phyloP scores from a whole-genome alignment of 352 stramenopile species.

The Phytophthora ramorum region DNA sequence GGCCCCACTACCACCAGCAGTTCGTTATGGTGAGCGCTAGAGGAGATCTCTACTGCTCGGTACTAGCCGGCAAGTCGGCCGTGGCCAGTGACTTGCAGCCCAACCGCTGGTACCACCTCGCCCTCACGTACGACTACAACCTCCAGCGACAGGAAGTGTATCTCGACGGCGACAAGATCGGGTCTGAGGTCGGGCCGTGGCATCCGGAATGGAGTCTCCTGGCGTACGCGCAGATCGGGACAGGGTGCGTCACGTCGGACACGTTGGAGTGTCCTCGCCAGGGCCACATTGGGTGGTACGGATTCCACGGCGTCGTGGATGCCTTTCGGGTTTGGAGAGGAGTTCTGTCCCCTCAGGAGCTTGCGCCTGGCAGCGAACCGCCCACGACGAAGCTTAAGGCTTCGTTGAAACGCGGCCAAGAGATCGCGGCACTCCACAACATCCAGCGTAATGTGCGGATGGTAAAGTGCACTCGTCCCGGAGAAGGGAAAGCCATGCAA shows the following conservation, averaged over 20 bases:
- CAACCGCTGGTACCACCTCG: slow-evolving; percentile 46
- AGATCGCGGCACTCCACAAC: background rate
- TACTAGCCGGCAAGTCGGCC: slow-evolving; percentile 26
- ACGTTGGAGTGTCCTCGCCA: slow-evolving; percentile 3
- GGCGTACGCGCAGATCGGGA: slow-evolving; percentile 30
- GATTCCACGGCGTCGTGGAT: slow-evolving; percentile 42
- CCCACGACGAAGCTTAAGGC: background rate
- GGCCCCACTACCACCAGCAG: slow-evolving; percentile 35
- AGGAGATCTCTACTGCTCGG: slow-evolving; percentile 36
- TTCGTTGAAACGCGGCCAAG: slow-evolving; percentile 2
- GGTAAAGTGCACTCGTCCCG: slow-evolving; percentile 21
- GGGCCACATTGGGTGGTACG: slow-evolving; percentile 31
- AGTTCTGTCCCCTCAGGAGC: slow-evolving; percentile 3
- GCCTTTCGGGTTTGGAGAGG: slow-evolving; percentile 37
- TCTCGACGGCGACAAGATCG: slow-evolving; percentile 26
- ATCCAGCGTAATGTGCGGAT: slow-evolving; percentile 10
- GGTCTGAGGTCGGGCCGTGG: background rate
- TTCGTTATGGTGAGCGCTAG: slow-evolving; percentile 32
- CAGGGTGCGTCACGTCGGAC: slow-evolving; percentile 24
- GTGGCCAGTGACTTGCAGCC: slow-evolving; percentile 24
- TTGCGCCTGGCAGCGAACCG: slow-evolving; percentile 5
- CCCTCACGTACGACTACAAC: slow-evolving; percentile 28
- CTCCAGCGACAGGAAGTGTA: slow-evolving; percentile 32
- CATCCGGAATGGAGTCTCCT: slow-evolving; percentile 21
- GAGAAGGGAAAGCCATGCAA: slow-evolving; percentile 10